A percentile compares a stretch with the other conserved stretches of the same genome.
Conservation (phyloP, 2,329 filamentous ascomycete genomes). For the Nannizziopsis arthrosporioides region DNA sequence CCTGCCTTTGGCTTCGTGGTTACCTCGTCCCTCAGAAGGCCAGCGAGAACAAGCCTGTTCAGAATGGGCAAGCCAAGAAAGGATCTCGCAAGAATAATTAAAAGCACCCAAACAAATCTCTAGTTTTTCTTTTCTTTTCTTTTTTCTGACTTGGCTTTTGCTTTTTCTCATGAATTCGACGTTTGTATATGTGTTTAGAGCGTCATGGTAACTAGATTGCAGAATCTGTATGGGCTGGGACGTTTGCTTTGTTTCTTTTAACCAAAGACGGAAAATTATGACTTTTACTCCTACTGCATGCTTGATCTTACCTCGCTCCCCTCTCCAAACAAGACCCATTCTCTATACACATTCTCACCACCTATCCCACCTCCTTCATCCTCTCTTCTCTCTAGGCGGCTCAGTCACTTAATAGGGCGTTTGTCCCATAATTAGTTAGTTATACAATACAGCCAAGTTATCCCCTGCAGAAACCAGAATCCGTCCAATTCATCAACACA, state of each 20-base stretch:
- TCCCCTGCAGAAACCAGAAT: too few relatives aligned
- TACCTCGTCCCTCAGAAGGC: constrained; percentile 8
- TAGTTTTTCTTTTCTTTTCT: neutral
- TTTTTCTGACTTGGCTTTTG: neutral
- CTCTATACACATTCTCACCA: too few relatives aligned
- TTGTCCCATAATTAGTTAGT: too few relatives aligned
- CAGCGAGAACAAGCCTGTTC: constrained; percentile 3
- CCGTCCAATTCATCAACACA: too few relatives aligned
- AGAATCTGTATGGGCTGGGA: neutral
- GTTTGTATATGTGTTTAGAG: constrained; percentile 1
- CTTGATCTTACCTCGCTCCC: too few relatives aligned
- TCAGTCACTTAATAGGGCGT: too few relatives aligned
- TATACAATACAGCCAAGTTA: too few relatives aligned
- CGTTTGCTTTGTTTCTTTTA: neutral
- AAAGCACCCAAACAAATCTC: neutral
- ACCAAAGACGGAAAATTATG: neutral
- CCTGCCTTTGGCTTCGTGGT: constrained; percentile 47
- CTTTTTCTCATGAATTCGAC: neutral
- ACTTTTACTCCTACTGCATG: neutral
- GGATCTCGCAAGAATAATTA: neutral
- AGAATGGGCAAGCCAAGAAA: constrained; percentile 3
- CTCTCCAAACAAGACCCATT: too few relatives aligned
- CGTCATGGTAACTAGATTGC: constrained; percentile 4
- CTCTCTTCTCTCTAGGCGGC: too few relatives aligned
- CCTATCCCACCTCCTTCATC: too few relatives aligned